Percentiles rank a stretch among this genome's conserved stretches.
Conservation (phyloP, 2,329 filamentous ascomycete genomes). For the Calonectria pseudoturangicola region DNA sequence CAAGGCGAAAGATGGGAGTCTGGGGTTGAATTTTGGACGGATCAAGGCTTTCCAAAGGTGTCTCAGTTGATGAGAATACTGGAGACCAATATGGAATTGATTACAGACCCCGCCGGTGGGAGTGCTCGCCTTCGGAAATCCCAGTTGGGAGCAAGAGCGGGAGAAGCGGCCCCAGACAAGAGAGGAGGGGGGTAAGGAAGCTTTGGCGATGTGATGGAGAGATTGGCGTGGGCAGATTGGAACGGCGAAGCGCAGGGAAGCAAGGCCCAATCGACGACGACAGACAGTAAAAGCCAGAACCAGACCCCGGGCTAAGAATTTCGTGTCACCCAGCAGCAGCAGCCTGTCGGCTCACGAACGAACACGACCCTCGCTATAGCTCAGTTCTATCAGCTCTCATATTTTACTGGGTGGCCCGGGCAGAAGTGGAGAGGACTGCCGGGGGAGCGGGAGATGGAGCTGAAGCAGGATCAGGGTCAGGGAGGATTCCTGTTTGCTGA, state of each 20-base stretch:
- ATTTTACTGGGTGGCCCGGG: constrained; percentile 37
- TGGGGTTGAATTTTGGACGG: neutral
- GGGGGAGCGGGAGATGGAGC: constrained; percentile 12
- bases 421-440: constrained; percentile 32
- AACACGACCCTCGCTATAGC: constrained; percentile 38
- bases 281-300: constrained; percentile 27
- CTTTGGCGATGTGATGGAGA: constrained; percentile 27
- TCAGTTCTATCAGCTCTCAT: constrained; percentile 43
- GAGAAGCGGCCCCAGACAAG: neutral
- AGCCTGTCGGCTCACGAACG: constrained; percentile 36
- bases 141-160: constrained; percentile 3
- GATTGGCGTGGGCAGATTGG: constrained; percentile 13
- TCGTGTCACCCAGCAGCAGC: constrained; percentile 31
- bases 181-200: constrained; percentile 13
- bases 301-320: constrained; percentile 26
- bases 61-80: constrained; percentile 12
- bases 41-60: neutral
- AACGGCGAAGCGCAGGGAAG: constrained; percentile 23
- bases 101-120: neutral
- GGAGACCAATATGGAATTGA: constrained; percentile 25
- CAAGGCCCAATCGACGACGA: constrained; percentile 29
- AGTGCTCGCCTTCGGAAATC: neutral
- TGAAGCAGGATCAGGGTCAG: neutral
- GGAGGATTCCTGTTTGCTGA: too few relatives aligned
- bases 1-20: neutral